A percentile compares a stretch with the other conserved stretches of the same genome.
These are phyloP conservation scores for Tylopilus sp. DNA, from an alignment of 1,284 basidiomycete genomes.

Conservation along the genomic window DNA sequence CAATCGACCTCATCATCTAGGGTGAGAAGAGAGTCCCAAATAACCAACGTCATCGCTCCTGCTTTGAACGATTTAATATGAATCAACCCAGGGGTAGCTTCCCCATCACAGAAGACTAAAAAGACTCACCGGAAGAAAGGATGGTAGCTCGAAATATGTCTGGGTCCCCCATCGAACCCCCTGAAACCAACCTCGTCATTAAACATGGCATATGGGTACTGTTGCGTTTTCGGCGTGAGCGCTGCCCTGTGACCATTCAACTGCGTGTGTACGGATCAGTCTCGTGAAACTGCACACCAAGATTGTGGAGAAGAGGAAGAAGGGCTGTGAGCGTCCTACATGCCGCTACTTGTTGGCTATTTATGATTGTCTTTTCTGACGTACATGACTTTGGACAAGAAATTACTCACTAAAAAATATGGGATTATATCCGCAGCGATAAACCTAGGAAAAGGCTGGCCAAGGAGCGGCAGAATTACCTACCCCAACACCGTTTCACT, in stretches of 20 bases:
- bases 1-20: constrained; percentile 26
- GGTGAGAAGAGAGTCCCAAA: constrained; percentile 32
- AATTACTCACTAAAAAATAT: background rate
- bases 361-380: background rate
- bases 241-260: background rate
- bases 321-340: background rate
- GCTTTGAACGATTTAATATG: constrained; percentile 9
- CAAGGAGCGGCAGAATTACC: background rate
- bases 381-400: background rate
- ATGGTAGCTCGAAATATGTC: constrained; percentile 1
- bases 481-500: background rate
- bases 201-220: constrained; percentile 11
- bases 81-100: background rate
- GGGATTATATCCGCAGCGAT: background rate
- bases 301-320: background rate
- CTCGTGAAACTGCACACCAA: background rate
- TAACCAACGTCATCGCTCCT: constrained; percentile 17
- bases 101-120: background rate
- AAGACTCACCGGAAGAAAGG: constrained; percentile 27
- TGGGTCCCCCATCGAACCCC: background rate
- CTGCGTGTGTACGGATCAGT: background rate
- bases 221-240: background rate
- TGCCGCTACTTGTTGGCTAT: background rate
- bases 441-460: background rate
- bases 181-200: constrained; percentile 4